Percentiles rank a stretch among this genome's conserved stretches.
phyloP scores from a whole-genome alignment of 106 monocot genomes.

The Narthecium ossifragum region DNA sequence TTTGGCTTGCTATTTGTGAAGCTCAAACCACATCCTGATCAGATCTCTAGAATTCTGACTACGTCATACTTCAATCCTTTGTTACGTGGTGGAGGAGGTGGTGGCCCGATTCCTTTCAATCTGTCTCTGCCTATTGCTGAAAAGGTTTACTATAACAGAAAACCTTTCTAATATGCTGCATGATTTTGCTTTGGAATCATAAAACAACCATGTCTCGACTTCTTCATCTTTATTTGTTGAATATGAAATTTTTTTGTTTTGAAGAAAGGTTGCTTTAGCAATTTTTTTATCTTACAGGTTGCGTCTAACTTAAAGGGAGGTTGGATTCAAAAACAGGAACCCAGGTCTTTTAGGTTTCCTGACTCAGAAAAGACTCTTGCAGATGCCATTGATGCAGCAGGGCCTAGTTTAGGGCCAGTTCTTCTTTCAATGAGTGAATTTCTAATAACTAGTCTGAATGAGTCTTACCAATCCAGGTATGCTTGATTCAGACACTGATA shows the following conservation, averaged over 20 bases:
- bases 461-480: constrained; percentile 92
- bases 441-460: constrained; percentile 80
- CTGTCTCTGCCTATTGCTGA: constrained; percentile 41
- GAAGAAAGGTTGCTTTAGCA: not conserved
- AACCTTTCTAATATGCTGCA: not conserved
- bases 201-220: too few species aligned
- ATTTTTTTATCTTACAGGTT: constrained; percentile 30
- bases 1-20: constrained; percentile 67
- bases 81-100: constrained; percentile 72
- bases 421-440: constrained; percentile 91
- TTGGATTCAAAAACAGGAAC: constrained; percentile 80
- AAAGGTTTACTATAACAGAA: constrained; percentile 37
- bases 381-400: constrained; percentile 77
- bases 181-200: not conserved
- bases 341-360: constrained; percentile 64
- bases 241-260: not conserved
- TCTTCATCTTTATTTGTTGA: too few species aligned
- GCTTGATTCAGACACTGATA: not conserved
- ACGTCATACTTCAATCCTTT: constrained; percentile 90
- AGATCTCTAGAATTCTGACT: constrained; percentile 53
- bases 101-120: constrained; percentile 90
- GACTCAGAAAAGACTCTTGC: constrained; percentile 50
- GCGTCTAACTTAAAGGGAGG: constrained; percentile 64
- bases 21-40: constrained; percentile 91
- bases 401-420: constrained; percentile 47